Evolutionary conservation across 2,329 filamentous ascomycete species (phyloP), one percentile per base, ranked within the genome.

Genomic region (Apiospora phragmitis): DNA sequence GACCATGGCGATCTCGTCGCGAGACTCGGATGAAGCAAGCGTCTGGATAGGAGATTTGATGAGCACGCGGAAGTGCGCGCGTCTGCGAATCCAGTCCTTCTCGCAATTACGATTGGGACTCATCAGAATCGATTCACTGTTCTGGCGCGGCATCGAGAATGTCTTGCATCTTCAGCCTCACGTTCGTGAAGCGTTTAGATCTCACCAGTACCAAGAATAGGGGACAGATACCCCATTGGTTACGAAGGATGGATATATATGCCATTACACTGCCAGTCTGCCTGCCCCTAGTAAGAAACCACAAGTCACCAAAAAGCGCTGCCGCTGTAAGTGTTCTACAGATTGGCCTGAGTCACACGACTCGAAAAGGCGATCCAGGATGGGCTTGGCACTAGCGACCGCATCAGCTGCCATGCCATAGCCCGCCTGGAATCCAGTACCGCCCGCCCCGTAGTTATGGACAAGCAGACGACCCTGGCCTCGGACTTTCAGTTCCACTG

Each of bases 381-480:
- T 24, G 47, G 11, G 11, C 24, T 51, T 51, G 11, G 47, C 47
- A 16, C n/a, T 7, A 29, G 24, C 47, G 12, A 82, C 80, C 0
- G 81, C 77, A 45, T 83, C 81, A 26, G 79, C 21, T 0, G 82
- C 80, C 81, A 83, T 83, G 7, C 80, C 81, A 49, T 80, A 83
- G 5, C 81, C 81, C 4, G 84, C 83, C 68, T 85, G 83, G 71
- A 82, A 85, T 0, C 83, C 84, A 1, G 83, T 83, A 12, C 83
- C 83, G 1, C 83, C 82, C 6, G 83, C 83, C 6, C 84, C 84
- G 72, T 86, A 85, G 68, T 84, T 84, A 72, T 84, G 83, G 4
- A 84, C 79, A 14, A 82, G 65, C 0, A 71, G 69, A 1, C 76
- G 73, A 21, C 73, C 72, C 49, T 75, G 41, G 7, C 76, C 79